A percentile compares a stretch with the other conserved stretches of the same genome.
phyloP scores from a whole-genome alignment of 2,329 filamentous ascomycete genomes.

The Diaporthe destruens region DNA sequence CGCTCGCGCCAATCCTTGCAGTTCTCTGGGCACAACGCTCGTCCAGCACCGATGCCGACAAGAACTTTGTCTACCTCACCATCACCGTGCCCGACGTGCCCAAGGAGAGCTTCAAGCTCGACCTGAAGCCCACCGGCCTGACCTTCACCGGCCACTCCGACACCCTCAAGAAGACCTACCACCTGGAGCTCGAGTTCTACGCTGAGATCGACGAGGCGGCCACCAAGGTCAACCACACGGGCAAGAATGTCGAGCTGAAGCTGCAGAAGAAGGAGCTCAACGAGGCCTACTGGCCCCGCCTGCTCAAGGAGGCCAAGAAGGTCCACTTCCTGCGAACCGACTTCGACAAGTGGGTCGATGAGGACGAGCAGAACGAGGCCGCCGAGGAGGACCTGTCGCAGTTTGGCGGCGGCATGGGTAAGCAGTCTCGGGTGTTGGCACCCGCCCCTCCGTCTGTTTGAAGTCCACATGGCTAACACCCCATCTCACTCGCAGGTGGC shows the following conservation, averaged over 20 bases:
- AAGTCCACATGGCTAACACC: conserved; percentile 41
- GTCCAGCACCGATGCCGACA: conserved; percentile 79
- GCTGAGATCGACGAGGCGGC: conserved; percentile 88
- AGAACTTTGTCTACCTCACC: conserved; percentile 96
- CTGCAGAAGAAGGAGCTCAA: conserved; percentile 97
- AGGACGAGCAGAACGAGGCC: conserved; percentile 96
- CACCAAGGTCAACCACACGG: conserved; percentile 89
- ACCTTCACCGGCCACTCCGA: conserved; percentile 86
- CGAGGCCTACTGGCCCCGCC: conserved; percentile 94
- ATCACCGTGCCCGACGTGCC: conserved; percentile 90
- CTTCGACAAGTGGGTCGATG: conserved; percentile 99
- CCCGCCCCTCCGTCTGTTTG: conserved; percentile 26
- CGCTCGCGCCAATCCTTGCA: conserved; percentile 53
- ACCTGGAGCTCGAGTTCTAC: conserved; percentile 88
- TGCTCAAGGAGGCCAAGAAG: conserved; percentile 91
- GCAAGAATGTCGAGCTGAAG: conserved; percentile 89
- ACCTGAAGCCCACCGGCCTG: conserved; percentile 82
- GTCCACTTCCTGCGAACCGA: conserved; percentile 97
- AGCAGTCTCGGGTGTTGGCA: conserved; percentile 49
- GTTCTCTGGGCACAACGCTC: conserved; percentile 99
- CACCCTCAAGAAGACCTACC: conserved; percentile 88
- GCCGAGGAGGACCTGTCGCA: conserved; percentile 83
- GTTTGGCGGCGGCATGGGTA: conserved; percentile 73
- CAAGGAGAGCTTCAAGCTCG: conserved; percentile 80
- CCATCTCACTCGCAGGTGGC: conserved; percentile 56